These are phyloP conservation scores for Trichoderma semiorbis DNA, from an alignment of 2,329 filamentous ascomycete genomes.

Conservation along the genomic window DNA sequence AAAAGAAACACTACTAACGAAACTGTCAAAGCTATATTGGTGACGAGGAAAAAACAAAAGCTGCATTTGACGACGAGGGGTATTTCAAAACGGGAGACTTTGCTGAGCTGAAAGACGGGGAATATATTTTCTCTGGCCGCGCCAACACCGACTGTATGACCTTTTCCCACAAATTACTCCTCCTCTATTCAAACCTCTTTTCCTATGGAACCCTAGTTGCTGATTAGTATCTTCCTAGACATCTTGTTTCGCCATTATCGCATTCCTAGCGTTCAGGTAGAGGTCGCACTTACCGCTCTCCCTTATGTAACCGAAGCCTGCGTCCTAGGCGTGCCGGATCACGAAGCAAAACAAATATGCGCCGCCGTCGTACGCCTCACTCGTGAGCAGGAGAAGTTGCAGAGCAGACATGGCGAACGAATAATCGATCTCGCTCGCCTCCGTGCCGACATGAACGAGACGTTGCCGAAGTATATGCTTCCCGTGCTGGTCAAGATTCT, in stretches of 20 bases:
- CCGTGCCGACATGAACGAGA: slow-evolving; percentile 17
- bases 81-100: slow-evolving; percentile 94
- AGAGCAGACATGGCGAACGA: not conserved
- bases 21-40: slow-evolving; percentile 22
- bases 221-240: slow-evolving; percentile 16
- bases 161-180: not conserved
- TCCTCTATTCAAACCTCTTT: not conserved
- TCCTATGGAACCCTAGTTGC: not conserved
- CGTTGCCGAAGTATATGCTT: slow-evolving; percentile 20
- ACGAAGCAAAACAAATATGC: slow-evolving; percentile 22
- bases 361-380: slow-evolving; percentile 22
- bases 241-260: slow-evolving; percentile 13
- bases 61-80: slow-evolving; percentile 74
- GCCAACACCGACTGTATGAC: slow-evolving; percentile 22
- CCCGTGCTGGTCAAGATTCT: slow-evolving; percentile 22
- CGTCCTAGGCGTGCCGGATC: slow-evolving; percentile 23
- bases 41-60: slow-evolving; percentile 70
- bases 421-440: slow-evolving; percentile 17
- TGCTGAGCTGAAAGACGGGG: slow-evolving; percentile 56
- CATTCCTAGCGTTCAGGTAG: slow-evolving; percentile 21
- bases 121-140: slow-evolving; percentile 24
- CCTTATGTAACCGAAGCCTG: slow-evolving; percentile 24
- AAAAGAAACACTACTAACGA: not conserved
- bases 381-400: not conserved
- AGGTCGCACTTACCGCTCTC: slow-evolving; percentile 20